Base-by-base conservation (phyloP, 1,139 yeast species). In the Kodamaea fungicola region DNA sequence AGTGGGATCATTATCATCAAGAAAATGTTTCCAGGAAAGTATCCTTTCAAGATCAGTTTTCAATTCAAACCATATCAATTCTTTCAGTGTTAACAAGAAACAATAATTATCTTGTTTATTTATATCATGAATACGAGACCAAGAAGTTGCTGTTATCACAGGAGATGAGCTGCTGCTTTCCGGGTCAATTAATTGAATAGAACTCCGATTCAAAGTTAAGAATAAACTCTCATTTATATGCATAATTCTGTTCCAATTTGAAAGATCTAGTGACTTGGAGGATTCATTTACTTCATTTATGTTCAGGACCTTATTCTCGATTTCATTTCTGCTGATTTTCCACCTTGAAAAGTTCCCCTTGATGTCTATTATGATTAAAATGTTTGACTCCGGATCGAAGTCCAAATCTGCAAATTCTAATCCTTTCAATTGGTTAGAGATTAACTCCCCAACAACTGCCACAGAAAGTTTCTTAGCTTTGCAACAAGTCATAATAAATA, bases 1-100 rank as follows among this genome's bases (percentile, higher is more conserved):
- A 0, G 89, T 72, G 1, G 77, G 74, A 47, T 87, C 95, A 0
- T 54, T 42, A 8, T 74, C 69, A 32, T 71, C 69, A 32, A 83
- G 58, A 42, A 64, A 74, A 55, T 87, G 95, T 42, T 80, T 82
- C 88, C 90, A 83, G 0, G 89, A 74, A 2, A 86, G 50, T 7
- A 77, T 42, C 41, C 83, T 65, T 28, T 58, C 58, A 3, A 64
- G 46, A 2, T 44, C 37, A 0, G 47, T 42, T 2, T 53, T 36
- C 2, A 66, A 44, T 33, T 63, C 61, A 10, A 78, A 50, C 62
- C 83, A 59, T 1, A 80, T 73, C 8, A 83, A 41, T 51, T 83
- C 92, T 44, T 71, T 76, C 1, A 86, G 71, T 0, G 90, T 82
- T 12, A 83, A 55, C 8, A 82, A 42, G 28, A 80, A 67, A 8